Evolutionary conservation across 257 asterid species (phyloP).

Genomic region (Penstemon newberryi): DNA sequence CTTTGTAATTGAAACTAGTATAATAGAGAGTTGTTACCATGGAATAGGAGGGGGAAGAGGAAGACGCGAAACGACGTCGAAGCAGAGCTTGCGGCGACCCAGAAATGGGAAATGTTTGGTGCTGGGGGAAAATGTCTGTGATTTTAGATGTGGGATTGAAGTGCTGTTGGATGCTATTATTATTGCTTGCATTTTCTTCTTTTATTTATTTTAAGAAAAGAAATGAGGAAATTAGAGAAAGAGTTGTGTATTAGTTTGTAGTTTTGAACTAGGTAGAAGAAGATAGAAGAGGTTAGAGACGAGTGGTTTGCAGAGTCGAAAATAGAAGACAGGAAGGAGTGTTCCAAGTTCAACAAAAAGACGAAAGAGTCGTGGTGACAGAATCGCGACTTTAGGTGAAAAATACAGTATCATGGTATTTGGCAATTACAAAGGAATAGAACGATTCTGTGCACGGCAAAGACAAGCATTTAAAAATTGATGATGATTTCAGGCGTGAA

Average conservation of each 20-base stretch:
- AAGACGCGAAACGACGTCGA: constrained; percentile 47
- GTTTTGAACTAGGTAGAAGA: background rate
- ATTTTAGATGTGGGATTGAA: constrained; percentile 33
- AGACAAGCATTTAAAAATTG: no score
- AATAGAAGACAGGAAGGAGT: background rate
- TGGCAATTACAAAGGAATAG: no score
- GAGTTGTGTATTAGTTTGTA: background rate
- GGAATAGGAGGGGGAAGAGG: constrained; percentile 35
- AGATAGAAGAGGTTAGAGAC: constrained; percentile 12
- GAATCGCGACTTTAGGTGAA: no score
- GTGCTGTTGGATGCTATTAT: constrained; percentile 29
- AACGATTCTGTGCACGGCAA: no score
- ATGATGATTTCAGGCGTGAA: no score
- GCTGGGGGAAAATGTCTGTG: constrained; percentile 26
- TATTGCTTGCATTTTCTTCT: constrained; percentile 38
- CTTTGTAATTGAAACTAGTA: background rate
- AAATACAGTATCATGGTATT: no score
- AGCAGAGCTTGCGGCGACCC: constrained; percentile 88
- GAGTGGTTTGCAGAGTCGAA: constrained; percentile 1
- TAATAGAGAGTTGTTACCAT: constrained; percentile 33
- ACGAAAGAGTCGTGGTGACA: no score
- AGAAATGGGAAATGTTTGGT: constrained; percentile 33
- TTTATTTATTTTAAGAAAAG: background rate
- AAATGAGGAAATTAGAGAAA: background rate
- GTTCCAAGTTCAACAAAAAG: no score